phyloP scores from a whole-genome alignment of 495 filamentous ascomycete species.

The Podospora conica region DNA sequence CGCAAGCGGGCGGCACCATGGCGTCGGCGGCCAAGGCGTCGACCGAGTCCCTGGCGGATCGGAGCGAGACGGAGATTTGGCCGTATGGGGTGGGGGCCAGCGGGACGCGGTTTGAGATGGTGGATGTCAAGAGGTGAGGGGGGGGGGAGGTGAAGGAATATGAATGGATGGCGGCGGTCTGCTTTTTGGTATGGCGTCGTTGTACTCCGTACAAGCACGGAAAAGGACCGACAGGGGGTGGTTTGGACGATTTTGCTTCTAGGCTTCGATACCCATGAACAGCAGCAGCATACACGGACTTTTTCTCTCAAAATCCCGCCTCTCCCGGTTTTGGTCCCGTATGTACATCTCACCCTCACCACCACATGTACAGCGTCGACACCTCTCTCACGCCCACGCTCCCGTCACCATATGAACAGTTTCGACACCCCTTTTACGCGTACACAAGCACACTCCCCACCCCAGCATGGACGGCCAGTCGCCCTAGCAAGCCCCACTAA shows the following conservation, averaged over 20 bases:
- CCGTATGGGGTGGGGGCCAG: not conserved
- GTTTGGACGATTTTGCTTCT: not conserved
- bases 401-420: not conserved
- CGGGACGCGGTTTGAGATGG: not conserved
- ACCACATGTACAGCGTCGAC: not conserved
- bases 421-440: too few species aligned
- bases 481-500: not conserved
- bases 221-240: not conserved
- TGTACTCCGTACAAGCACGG: too few species aligned
- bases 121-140: not conserved
- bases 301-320: not conserved
- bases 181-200: not conserved
- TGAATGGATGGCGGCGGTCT: not conserved
- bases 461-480: too few species aligned
- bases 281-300: too few species aligned
- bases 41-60: not conserved
- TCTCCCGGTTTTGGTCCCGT: not conserved
- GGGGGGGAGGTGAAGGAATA: not conserved
- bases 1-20: not conserved
- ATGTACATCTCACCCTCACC: not conserved
- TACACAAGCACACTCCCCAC: too few species aligned
- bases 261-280: not conserved
- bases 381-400: not conserved
- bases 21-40: not conserved
- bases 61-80: not conserved